phyloP scores from a whole-genome alignment of 768 basidiomycete species.

The Guyanaporus albipodus region DNA sequence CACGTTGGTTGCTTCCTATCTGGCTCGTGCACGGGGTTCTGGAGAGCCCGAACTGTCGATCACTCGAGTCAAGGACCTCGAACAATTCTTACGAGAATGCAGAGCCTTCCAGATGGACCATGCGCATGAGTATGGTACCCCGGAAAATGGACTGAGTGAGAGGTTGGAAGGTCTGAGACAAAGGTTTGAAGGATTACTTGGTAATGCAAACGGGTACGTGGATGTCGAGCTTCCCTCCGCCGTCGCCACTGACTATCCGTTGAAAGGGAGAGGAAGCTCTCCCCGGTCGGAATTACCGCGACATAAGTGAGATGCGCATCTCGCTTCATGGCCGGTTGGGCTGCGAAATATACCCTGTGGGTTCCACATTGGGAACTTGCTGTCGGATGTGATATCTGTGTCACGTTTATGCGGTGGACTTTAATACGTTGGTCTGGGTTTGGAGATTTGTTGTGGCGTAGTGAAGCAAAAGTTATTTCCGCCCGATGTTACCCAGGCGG shows the following conservation, averaged over 20 bases:
- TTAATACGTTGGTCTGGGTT: no score
- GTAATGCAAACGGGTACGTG: conserved; percentile 24
- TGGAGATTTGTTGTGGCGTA: no score
- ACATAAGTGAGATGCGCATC: neutral
- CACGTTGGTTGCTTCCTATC: conserved; percentile 66
- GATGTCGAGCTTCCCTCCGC: neutral
- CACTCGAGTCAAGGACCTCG: conserved; percentile 53
- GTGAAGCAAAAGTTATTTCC: no score
- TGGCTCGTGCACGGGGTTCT: conserved; percentile 65
- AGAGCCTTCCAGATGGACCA: conserved; percentile 56
- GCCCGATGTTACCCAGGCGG: no score
- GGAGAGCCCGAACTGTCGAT: conserved; percentile 65
- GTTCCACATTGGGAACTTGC: no score
- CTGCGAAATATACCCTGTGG: neutral
- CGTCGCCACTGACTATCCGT: neutral
- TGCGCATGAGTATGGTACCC: conserved; percentile 35
- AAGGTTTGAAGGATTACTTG: conserved; percentile 30
- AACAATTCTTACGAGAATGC: conserved; percentile 63
- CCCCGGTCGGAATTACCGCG: conserved; percentile 9
- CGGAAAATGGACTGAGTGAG: conserved; percentile 7
- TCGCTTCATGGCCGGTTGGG: neutral
- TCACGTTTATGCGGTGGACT: no score
- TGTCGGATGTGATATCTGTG: no score
- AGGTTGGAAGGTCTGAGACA: conserved; percentile 14
- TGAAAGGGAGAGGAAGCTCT: conserved; percentile 20